Conservation (phyloP, 2,329 filamentous ascomycete species). For the Fusarium sp. region DNA sequence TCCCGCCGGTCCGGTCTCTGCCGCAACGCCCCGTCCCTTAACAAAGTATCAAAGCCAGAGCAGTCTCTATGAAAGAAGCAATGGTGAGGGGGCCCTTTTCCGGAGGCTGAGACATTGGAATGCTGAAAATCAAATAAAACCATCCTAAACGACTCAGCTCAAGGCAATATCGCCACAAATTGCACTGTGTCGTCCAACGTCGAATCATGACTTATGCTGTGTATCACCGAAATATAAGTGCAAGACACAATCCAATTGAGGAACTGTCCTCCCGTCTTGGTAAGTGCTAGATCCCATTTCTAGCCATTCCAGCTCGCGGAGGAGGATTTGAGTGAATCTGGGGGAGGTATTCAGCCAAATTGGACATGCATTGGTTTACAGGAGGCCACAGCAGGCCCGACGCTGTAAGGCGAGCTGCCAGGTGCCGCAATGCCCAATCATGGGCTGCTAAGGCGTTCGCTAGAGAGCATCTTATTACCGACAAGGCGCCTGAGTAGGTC, state of each 20-base stretch:
- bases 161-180: conserved; percentile 13
- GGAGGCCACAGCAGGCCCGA: conserved; percentile 9
- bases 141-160: background rate
- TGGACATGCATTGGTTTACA: conserved; percentile 17
- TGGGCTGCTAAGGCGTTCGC: conserved; percentile 10
- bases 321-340: conserved; percentile 17
- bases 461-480: conserved; percentile 31
- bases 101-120: conserved; percentile 34
- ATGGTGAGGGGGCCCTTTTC: conserved; percentile 6
- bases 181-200: conserved; percentile 8
- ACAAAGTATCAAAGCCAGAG: background rate
- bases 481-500: conserved; percentile 9
- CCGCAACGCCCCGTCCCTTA: conserved; percentile 24
- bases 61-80: conserved; percentile 11
- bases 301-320: conserved; percentile 34
- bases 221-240: conserved; percentile 31
- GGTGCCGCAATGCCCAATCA: conserved; percentile 6
- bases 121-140: conserved; percentile 24
- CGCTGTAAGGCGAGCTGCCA: conserved; percentile 29
- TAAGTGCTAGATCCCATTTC: conserved; percentile 15
- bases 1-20: conserved; percentile 36
- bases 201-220: conserved; percentile 4
- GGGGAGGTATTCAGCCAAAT: conserved; percentile 31
- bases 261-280: conserved; percentile 15
- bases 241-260: conserved; percentile 32